These are phyloP conservation scores for Gracilaria gracilis DNA, from an alignment of 23 red algal genomes.

Conservation along the genomic window DNA sequence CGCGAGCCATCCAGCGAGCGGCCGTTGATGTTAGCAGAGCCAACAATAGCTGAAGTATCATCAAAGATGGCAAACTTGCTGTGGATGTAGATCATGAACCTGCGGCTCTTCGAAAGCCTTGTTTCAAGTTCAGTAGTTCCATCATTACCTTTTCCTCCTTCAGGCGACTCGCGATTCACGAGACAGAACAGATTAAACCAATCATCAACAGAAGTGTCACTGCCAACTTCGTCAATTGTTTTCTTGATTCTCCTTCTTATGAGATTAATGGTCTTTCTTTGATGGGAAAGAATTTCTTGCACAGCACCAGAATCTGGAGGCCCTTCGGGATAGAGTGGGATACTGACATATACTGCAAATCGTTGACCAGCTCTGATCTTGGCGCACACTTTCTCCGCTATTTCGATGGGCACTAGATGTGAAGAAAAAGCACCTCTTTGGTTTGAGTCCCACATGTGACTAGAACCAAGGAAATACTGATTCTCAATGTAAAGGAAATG, in stretches of 20 bases:
- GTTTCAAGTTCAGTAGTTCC: conserved; percentile 51
- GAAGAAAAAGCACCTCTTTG: conserved; percentile 61
- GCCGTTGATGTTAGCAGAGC: conserved; percentile 82
- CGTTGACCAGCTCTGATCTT: conserved; percentile 63
- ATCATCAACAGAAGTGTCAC: conserved; percentile 57
- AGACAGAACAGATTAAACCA: conserved; percentile 84
- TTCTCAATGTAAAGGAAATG: conserved; percentile 85
- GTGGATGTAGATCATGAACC: conserved; percentile 84
- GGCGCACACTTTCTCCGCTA: conserved; percentile 72
- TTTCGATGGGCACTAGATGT: conserved; percentile 70
- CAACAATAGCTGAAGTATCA: conserved; percentile 77
- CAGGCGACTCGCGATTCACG: conserved; percentile 71
- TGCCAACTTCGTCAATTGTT: conserved; percentile 65
- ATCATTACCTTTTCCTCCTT: conserved; percentile 58
- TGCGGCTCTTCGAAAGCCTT: conserved; percentile 47
- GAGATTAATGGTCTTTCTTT: conserved; percentile 64
- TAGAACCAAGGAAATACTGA: conserved; percentile 84
- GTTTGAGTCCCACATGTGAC: conserved; percentile 69
- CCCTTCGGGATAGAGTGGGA: conserved; percentile 83
- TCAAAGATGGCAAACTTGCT: conserved; percentile 85
- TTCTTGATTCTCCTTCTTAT: conserved; percentile 68
- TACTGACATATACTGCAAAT: conserved; percentile 67
- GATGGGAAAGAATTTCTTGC: conserved; percentile 84
- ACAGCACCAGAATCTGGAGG: conserved; percentile 79
- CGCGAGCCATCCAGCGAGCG: conserved; percentile 80